Evolutionary conservation across 495 filamentous ascomycete genomes (phyloP).

Genomic region (Penicillium atrosanguineum): DNA sequence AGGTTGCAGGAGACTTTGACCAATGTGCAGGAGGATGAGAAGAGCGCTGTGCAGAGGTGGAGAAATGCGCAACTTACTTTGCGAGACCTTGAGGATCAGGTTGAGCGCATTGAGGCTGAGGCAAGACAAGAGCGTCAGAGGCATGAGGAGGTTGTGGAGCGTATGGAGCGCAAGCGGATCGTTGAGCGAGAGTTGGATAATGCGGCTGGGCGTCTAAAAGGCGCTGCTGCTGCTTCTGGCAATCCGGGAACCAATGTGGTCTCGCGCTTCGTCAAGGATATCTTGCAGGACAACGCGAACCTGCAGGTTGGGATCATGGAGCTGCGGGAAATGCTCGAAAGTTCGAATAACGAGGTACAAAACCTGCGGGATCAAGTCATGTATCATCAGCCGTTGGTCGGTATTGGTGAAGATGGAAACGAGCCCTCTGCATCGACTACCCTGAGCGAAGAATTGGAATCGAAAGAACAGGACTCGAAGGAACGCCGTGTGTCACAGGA

Average conservation of each 20-base stretch:
- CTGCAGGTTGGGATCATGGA: constrained; percentile 88
- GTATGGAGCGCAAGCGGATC: constrained; percentile 72
- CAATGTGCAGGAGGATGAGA: constrained; percentile 65
- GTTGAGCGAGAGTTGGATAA: constrained; percentile 75
- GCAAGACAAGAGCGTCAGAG: constrained; percentile 77
- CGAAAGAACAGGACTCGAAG: constrained; percentile 34
- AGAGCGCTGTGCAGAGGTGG: constrained; percentile 76
- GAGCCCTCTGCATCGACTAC: constrained; percentile 37
- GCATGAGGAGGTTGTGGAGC: constrained; percentile 74
- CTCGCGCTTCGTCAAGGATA: constrained; percentile 91
- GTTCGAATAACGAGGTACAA: constrained; percentile 92
- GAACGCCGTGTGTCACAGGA: constrained; percentile 61
- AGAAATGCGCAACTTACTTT: constrained; percentile 75
- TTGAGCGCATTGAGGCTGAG: constrained; percentile 86
- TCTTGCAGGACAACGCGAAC: constrained; percentile 91
- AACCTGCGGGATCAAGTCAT: constrained; percentile 79
- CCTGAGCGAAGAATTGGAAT: constrained; percentile 66
- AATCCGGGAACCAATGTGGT: constrained; percentile 65
- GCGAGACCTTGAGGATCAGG: constrained; percentile 72
- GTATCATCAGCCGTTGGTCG: constrained; percentile 66
- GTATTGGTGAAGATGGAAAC: constrained; percentile 29
- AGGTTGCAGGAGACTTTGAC: constrained; percentile 63
- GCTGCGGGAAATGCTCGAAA: constrained; percentile 84
- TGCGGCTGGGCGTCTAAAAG: constrained; percentile 73
- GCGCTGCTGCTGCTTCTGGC: constrained; percentile 65